phyloP scores from a whole-genome alignment of 2,329 filamentous ascomycete genomes.

The Eutypella sp. region DNA sequence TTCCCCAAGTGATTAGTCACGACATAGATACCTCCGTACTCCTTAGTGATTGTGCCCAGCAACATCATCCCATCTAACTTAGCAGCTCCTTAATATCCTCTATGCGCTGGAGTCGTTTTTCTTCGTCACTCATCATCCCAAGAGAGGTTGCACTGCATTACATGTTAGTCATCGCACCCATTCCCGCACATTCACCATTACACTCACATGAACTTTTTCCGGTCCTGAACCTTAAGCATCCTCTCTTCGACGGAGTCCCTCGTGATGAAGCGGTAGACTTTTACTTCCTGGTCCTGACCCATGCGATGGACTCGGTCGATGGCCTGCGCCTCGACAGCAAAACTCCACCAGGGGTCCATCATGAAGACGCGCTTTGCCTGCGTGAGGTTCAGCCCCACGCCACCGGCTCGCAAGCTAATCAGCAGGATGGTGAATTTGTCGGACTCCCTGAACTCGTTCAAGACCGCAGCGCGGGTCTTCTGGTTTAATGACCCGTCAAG shows the following conservation, averaged over 20 bases:
- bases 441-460: conserved; percentile 63
- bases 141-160: conserved; percentile 74
- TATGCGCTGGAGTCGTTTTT: conserved; percentile 83
- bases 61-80: conserved; percentile 38
- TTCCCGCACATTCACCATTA: background rate
- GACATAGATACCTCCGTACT: too few species aligned
- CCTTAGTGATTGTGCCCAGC: background rate
- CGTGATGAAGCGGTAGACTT: conserved; percentile 83
- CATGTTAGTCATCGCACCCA: conserved; percentile 15
- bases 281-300: conserved; percentile 84
- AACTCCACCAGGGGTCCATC: conserved; percentile 99
- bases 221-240: conserved; percentile 88
- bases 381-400: conserved; percentile 89
- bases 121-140: conserved; percentile 91
- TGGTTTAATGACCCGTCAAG: conserved; percentile 90
- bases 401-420: conserved; percentile 81
- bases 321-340: conserved; percentile 91
- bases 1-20: too few species aligned
- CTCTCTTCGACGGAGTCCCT: conserved; percentile 89
- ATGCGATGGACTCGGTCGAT: conserved; percentile 97
- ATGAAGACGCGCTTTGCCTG: conserved; percentile 87
- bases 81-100: conserved; percentile 93
- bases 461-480: conserved; percentile 72
- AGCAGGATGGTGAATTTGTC: conserved; percentile 68
- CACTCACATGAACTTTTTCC: conserved; percentile 92